phyloP scores from a whole-genome alignment of 805 yeast genomes.

The Myxozyma geophila region DNA sequence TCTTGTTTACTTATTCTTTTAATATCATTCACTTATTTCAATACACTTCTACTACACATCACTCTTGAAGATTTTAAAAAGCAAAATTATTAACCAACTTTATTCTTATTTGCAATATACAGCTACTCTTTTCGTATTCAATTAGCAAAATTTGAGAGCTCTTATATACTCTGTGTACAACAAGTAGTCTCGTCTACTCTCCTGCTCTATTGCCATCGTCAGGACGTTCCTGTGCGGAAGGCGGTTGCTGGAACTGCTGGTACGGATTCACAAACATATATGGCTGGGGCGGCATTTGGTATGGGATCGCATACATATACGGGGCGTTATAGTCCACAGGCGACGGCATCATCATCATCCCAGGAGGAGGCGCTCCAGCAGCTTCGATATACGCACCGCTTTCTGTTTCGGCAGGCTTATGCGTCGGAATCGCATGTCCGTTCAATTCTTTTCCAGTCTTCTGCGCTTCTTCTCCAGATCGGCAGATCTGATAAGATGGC shows the following conservation, averaged over 20 bases:
- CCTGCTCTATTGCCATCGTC: not conserved
- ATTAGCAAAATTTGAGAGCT: not conserved
- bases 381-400: not conserved
- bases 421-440: conserved; percentile 2
- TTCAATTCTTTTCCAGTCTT: not conserved
- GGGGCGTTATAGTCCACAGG: conserved; percentile 6
- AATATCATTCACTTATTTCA: not conserved
- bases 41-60: not conserved
- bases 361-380: not conserved
- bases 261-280: conserved; percentile 1
- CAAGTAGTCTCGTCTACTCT: not conserved
- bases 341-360: conserved; percentile 13
- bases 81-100: not conserved
- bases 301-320: conserved; percentile 8
- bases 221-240: not conserved
- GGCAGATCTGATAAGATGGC: not conserved
- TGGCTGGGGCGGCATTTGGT: conserved; percentile 9
- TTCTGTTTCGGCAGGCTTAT: not conserved
- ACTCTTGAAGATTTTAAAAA: not conserved
- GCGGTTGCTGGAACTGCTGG: conserved; percentile 5
- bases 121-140: not conserved
- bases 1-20: not conserved
- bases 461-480: not conserved
- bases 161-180: not conserved
- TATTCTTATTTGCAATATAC: not conserved